Evolutionary conservation across 2,329 filamentous ascomycete species (phyloP).

Genomic region (Aspergillus fructus): DNA sequence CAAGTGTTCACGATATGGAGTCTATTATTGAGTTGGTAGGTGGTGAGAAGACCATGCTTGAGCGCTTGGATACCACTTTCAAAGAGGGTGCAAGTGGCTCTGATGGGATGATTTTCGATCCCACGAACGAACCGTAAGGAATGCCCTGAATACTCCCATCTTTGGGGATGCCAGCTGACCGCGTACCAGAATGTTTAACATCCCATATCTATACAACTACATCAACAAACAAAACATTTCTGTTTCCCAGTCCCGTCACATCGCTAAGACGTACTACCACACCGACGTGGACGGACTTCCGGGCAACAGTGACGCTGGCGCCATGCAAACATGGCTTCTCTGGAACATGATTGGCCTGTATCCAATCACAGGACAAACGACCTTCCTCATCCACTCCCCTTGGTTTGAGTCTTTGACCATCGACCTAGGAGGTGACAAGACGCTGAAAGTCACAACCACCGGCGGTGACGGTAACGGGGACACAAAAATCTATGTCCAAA

Average conservation of each 20-base stretch:
- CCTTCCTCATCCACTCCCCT: slow-evolving; percentile 64
- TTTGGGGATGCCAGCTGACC: background rate
- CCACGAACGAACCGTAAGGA: slow-evolving; percentile 63
- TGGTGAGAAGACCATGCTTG: slow-evolving; percentile 41
- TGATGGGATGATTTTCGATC: slow-evolving; percentile 61
- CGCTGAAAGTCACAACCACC: slow-evolving; percentile 54
- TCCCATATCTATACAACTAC: slow-evolving; percentile 69
- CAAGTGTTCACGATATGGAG: slow-evolving; percentile 65
- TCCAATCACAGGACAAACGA: slow-evolving; percentile 67
- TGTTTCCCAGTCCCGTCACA: slow-evolving; percentile 57
- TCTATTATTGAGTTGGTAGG: slow-evolving; percentile 56
- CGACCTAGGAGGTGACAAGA: slow-evolving; percentile 55
- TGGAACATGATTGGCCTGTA: slow-evolving; percentile 71
- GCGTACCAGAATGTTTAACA: slow-evolving; percentile 52
- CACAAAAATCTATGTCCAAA: slow-evolving; percentile 61
- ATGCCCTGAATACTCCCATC: too few species aligned
- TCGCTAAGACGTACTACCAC: slow-evolving; percentile 61
- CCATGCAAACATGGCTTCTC: slow-evolving; percentile 69
- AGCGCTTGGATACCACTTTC: slow-evolving; percentile 62
- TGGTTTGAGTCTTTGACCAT: slow-evolving; percentile 64
- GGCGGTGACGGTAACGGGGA: slow-evolving; percentile 50
- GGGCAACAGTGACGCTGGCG: slow-evolving; percentile 69
- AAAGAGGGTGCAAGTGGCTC: slow-evolving; percentile 28
- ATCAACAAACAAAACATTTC: slow-evolving; percentile 62
- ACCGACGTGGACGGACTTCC: slow-evolving; percentile 59